Evolutionary conservation across 768 basidiomycete species (phyloP), one percentile per base, ranked within the genome.

Genomic region (Mycena leptocephala): DNA sequence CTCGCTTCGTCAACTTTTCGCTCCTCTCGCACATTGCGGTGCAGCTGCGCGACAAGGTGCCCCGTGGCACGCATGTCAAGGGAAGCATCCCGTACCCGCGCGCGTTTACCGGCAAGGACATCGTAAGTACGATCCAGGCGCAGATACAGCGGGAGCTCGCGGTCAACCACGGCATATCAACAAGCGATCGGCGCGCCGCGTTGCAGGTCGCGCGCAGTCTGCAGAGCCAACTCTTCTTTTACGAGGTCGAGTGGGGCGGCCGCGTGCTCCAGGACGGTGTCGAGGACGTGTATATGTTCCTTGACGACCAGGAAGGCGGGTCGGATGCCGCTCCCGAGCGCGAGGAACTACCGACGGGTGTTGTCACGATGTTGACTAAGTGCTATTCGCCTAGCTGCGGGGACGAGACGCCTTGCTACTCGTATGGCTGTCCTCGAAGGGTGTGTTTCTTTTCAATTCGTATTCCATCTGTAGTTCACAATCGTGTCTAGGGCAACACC

Each of bases 231-330:
- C 89, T 99, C 8, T 99, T 97, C 88, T 97, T 98, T 84, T 96
- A 96, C 81, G 98, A 99, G 82, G 97, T 99, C 10, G 97, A 99
- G 82, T 98, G 97, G 96, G 96, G 95, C 35, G 93, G 93, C 59
- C 92, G 93, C 26, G 89, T 93, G 3, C 85, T 98, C 62, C 92
- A 95, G 70, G 97, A 97, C 81, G 93, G 95, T 2, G 95, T 97
- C 2, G 97, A 97, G 80, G 96, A 97, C 76, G 97, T 98, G 8
- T 98, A 95, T 85, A 95, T 95, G 89, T 98, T 98, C 84, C 87
- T 96, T 81, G 96, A 96, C 74, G 97, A 97, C 77, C 88, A 90
- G 61, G 93, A 93, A 70, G 93, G 93, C 35, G 84, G 85, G 32
- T 91, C 92, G 0, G 93, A 94, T 73, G 87, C 88, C 0, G 87